Conservation (phyloP, 2,329 filamentous ascomycete genomes). For the Fusarium begoniae region DNA sequence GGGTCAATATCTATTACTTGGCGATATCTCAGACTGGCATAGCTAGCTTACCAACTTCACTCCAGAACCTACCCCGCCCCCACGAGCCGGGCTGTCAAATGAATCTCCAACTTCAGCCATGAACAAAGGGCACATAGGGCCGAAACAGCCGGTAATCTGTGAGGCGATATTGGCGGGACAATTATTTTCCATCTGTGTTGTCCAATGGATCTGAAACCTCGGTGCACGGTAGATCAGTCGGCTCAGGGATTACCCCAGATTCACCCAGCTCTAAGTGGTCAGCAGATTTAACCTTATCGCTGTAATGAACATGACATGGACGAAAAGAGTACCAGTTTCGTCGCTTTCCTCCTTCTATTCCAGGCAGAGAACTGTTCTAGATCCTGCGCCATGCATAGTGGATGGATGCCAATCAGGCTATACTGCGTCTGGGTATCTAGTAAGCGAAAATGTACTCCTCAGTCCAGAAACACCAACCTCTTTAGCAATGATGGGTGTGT, state of each 20-base stretch:
- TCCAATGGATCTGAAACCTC: conserved; percentile 7
- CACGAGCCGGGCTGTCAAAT: conserved; percentile 1
- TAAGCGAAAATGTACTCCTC: neutral
- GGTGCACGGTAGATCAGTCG: neutral
- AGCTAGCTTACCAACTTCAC: neutral
- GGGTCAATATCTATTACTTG: neutral
- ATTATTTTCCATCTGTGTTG: neutral
- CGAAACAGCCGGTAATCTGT: neutral
- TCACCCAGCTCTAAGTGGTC: neutral
- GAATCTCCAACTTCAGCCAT: conserved; percentile 14
- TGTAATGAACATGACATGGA: neutral
- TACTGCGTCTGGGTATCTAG: neutral
- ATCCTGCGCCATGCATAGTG: neutral
- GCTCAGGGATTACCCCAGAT: conserved; percentile 11
- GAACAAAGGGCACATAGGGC: neutral
- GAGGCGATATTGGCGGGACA: neutral
- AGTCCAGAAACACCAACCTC: neutral
- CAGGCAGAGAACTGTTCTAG: conserved; percentile 45
- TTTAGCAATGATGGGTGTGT: neutral
- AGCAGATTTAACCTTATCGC: neutral
- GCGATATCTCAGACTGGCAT: neutral
- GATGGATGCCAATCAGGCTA: neutral
- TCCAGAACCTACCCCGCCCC: conserved; percentile 13
- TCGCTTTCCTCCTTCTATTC: conserved; percentile 47
- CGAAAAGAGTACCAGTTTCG: conserved; percentile 10